Conservation (phyloP, 2,329 filamentous ascomycete genomes). For the Epichloe aotearoae region DNA sequence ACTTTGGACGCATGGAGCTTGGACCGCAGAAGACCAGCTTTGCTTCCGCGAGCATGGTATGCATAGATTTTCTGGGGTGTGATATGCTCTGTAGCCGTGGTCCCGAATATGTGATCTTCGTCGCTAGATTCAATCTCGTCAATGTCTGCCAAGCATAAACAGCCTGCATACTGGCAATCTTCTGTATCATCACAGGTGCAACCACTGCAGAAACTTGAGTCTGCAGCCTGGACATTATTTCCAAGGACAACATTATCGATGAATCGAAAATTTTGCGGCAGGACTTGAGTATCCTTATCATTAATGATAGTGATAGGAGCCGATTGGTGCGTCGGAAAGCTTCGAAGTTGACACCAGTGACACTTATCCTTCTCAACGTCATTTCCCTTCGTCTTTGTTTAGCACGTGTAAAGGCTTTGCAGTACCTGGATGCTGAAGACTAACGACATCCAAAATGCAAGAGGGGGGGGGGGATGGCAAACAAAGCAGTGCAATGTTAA, state of each 20-base stretch:
- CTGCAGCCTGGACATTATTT: slow-evolving; percentile 44
- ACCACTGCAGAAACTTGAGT: slow-evolving; percentile 51
- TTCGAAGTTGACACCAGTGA: slow-evolving; percentile 48
- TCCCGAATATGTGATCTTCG: slow-evolving; percentile 11
- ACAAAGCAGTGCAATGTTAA: neutral
- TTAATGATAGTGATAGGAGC: slow-evolving; percentile 54
- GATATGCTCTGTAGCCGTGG: slow-evolving; percentile 13
- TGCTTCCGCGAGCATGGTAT: slow-evolving; percentile 45
- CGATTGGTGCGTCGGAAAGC: slow-evolving; percentile 33
- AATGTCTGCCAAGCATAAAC: slow-evolving; percentile 55
- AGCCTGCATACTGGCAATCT: slow-evolving; percentile 54
- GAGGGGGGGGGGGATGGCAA: no score
- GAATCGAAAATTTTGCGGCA: slow-evolving; percentile 55
- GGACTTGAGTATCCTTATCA: slow-evolving; percentile 37
- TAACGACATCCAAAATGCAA: neutral
- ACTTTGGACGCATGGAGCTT: slow-evolving; percentile 38
- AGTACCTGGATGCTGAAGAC: neutral
- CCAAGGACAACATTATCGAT: slow-evolving; percentile 48
- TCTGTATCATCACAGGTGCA: slow-evolving; percentile 51
- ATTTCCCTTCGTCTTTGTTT: slow-evolving; percentile 14
- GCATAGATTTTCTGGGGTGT: slow-evolving; percentile 36
- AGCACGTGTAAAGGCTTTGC: neutral
- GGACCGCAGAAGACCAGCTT: slow-evolving; percentile 38
- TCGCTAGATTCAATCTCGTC: slow-evolving; percentile 16
- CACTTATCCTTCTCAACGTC: slow-evolving; percentile 31